phyloP scores from a whole-genome alignment of 1,284 basidiomycete genomes.

The Takashimella koratensis region DNA sequence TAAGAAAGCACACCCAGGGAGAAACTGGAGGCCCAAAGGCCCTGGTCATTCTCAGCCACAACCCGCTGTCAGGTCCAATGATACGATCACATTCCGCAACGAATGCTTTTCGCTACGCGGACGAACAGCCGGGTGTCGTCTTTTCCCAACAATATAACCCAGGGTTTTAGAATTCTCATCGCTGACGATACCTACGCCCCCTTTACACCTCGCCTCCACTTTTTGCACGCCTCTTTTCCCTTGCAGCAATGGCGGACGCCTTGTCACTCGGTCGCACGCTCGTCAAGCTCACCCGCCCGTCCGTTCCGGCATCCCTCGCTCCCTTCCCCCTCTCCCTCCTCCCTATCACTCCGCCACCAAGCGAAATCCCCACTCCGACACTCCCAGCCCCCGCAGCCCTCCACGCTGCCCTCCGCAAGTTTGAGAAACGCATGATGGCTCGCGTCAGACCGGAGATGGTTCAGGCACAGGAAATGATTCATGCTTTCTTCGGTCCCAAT shows the following conservation, averaged over 20 bases:
- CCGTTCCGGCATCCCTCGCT: conserved; percentile 1
- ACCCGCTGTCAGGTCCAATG: no score
- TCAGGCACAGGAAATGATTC: conserved; percentile 7
- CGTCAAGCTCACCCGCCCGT: conserved; percentile 11
- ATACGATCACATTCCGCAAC: no score
- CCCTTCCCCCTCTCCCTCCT: conserved; percentile 19
- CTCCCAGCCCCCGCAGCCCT: conserved; percentile 7
- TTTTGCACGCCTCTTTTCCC: no score
- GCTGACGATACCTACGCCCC: no score
- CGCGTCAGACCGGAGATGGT: conserved; percentile 17
- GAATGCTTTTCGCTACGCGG: no score
- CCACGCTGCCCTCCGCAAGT: conserved; percentile 14
- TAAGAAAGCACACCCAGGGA: no score
- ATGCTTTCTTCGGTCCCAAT: conserved; percentile 3
- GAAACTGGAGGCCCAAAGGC: no score
- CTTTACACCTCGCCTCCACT: no score
- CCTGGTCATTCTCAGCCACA: no score
- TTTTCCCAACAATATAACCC: no score
- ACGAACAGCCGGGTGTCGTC: no score
- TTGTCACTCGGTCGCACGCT: conserved; percentile 41
- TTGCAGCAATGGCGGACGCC: conserved; percentile 25
- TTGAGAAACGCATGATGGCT: conserved; percentile 21
- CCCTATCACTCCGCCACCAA: conserved; percentile 9
- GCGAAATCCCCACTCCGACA: not conserved
- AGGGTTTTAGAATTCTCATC: no score